Evolutionary conservation across 371 early-diverging fungal species (phyloP).

Genomic region (Mortierella sp.): DNA sequence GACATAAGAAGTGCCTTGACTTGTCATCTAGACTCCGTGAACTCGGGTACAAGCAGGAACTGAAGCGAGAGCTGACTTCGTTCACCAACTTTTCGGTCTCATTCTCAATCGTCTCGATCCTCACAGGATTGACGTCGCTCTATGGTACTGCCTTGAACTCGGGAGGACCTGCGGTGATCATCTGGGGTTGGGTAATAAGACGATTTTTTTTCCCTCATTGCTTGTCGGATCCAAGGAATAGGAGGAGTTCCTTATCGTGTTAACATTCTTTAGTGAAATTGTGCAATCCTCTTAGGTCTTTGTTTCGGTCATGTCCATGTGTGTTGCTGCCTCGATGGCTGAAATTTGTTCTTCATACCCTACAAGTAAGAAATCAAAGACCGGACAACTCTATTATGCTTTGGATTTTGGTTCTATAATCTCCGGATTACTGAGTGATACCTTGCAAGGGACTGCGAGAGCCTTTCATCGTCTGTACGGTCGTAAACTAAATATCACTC

Average conservation of each 20-base stretch:
- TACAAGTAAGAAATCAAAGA: slow-evolving; percentile 38
- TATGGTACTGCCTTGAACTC: slow-evolving; percentile 58
- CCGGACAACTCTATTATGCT: slow-evolving; percentile 19
- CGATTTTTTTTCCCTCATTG: slow-evolving; percentile 10
- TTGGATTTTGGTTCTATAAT: slow-evolving; percentile 8
- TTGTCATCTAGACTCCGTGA: slow-evolving; percentile 35
- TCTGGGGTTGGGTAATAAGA: slow-evolving; percentile 63
- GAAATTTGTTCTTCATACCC: slow-evolving; percentile 69
- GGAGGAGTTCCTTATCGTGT: background rate
- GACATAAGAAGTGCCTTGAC: too few species aligned
- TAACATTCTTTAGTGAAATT: slow-evolving; percentile 2
- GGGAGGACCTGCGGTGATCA: slow-evolving; percentile 65
- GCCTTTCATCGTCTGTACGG: too few species aligned
- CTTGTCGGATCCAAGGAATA: slow-evolving; percentile 1
- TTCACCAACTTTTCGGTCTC: slow-evolving; percentile 63
- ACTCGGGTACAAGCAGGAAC: slow-evolving; percentile 64
- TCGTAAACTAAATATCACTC: background rate
- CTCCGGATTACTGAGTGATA: too few species aligned
- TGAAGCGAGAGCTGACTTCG: slow-evolving; percentile 63
- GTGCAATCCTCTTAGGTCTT: slow-evolving; percentile 28
- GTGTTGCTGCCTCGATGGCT: slow-evolving; percentile 68
- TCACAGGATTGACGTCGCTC: slow-evolving; percentile 59
- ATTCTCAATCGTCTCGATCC: slow-evolving; percentile 59
- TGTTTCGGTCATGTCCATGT: slow-evolving; percentile 52
- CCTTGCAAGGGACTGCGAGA: too few species aligned